Conservation (phyloP, 495 filamentous ascomycete species). For the Penicillium lividum region DNA sequence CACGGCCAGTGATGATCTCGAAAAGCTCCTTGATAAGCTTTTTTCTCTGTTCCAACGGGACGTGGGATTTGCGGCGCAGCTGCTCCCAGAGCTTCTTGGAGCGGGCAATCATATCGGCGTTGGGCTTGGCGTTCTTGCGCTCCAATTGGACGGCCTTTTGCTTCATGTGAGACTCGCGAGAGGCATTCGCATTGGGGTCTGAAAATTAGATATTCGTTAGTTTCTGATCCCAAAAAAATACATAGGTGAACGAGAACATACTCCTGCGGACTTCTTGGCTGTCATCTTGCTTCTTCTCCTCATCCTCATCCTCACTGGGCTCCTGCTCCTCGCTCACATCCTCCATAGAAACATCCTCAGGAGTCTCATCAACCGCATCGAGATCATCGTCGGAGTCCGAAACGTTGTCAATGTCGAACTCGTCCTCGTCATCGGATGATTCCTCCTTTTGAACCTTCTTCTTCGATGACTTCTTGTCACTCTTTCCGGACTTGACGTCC, state of each 20-base stretch:
- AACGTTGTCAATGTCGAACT: constrained; percentile 47
- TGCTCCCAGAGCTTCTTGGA: constrained; percentile 97
- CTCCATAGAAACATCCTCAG: constrained; percentile 41
- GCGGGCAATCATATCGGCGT: constrained; percentile 83
- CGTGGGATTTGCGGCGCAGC: constrained; percentile 86
- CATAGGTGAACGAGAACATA: constrained; percentile 18
- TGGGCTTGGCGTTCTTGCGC: constrained; percentile 88
- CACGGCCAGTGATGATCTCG: constrained; percentile 80
- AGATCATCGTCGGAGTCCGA: constrained; percentile 40
- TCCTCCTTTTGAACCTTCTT: constrained; percentile 36
- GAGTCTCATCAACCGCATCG: constrained; percentile 28
- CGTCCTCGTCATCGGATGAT: constrained; percentile 36
- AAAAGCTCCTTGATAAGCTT: constrained; percentile 85
- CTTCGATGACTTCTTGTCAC: constrained; percentile 37
- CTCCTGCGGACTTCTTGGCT: constrained; percentile 28
- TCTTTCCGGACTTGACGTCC: constrained; percentile 31
- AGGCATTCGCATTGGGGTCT: constrained; percentile 34
- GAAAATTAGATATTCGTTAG: neutral
- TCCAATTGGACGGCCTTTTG: constrained; percentile 87
- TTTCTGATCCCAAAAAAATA: neutral
- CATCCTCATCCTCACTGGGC: constrained; percentile 31
- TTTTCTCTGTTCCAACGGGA: constrained; percentile 81
- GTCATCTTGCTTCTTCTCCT: constrained; percentile 18
- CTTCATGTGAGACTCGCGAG: constrained; percentile 85
- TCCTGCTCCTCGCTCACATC: constrained; percentile 32